Percentiles rank a stretch among this genome's conserved stretches.
These are phyloP conservation scores for Trifolium pratense DNA, from an alignment of 306 rosid genomes.

Conservation along the genomic window DNA sequence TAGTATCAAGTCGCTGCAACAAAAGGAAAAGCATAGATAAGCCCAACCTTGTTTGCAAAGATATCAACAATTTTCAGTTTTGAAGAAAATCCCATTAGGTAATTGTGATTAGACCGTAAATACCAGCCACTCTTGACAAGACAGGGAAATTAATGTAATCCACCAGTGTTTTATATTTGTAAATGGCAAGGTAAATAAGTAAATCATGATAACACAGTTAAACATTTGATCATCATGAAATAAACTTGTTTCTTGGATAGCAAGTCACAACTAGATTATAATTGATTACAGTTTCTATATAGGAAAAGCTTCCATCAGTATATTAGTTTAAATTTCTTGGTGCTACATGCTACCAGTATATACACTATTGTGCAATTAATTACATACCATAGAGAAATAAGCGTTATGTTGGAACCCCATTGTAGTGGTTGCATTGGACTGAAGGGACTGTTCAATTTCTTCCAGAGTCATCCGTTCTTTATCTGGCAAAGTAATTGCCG, in stretches of 20 bases:
- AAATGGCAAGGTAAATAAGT: conserved; percentile 19
- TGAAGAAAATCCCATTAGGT: neutral
- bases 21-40: neutral
- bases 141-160: neutral
- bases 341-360: neutral
- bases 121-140: neutral
- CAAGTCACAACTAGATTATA: neutral
- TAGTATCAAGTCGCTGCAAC: neutral
- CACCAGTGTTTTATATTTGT: conserved; percentile 9
- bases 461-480: conserved; percentile 46
- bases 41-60: conserved; percentile 32
- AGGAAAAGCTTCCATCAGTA: conserved; percentile 7
- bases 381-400: conserved; percentile 65
- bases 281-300: neutral
- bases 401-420: conserved; percentile 58
- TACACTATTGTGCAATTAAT: conserved; percentile 4
- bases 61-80: neutral
- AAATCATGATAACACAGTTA: neutral
- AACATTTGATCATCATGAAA: conserved; percentile 3
- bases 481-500: conserved; percentile 69
- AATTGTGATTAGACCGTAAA: conserved; percentile 8
- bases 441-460: conserved; percentile 55
- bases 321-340: neutral
- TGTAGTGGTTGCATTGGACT: conserved; percentile 37
- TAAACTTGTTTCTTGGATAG: neutral